A percentile compares a stretch with the other conserved stretches of the same genome.
These are phyloP conservation scores for Kazachstania martiniae DNA, from an alignment of 805 yeast genomes.

Conservation along the genomic window DNA sequence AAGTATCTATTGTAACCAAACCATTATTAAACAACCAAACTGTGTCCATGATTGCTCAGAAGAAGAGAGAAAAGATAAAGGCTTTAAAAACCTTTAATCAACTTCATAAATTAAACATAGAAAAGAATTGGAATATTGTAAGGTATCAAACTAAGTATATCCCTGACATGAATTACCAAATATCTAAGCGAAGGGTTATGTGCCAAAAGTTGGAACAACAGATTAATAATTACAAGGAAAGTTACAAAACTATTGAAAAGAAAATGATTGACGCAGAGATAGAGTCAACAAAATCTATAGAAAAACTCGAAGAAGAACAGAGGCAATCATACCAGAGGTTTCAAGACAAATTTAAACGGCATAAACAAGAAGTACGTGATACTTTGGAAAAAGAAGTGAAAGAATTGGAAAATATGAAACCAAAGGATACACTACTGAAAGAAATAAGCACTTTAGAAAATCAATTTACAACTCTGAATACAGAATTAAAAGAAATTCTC, in stretches of 20 bases:
- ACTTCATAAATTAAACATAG: constrained; percentile 1
- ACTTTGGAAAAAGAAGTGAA: constrained; percentile 13
- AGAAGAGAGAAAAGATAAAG: constrained; percentile 3
- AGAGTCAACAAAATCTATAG: constrained; percentile 4
- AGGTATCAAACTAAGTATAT: constrained; percentile 8
- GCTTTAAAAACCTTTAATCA: not conserved
- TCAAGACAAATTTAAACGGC: constrained; percentile 11
- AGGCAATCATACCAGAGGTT: constrained; percentile 7
- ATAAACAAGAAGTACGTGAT: constrained; percentile 7
- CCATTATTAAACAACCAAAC: constrained; percentile 3
- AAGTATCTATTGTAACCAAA: too few relatives aligned
- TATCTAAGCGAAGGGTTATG: constrained; percentile 16
- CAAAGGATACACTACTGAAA: constrained; percentile 13
- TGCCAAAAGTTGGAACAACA: constrained; percentile 15
- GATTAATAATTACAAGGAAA: constrained; percentile 1
- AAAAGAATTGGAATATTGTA: constrained; percentile 3
- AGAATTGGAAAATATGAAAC: constrained; percentile 12
- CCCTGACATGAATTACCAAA: constrained; percentile 21
- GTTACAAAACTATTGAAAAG: not conserved
- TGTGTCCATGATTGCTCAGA: constrained; percentile 3
- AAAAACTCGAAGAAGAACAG: constrained; percentile 9
- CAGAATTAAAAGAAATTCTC: not conserved
- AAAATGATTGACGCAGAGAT: constrained; percentile 9
- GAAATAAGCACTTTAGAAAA: constrained; percentile 1
- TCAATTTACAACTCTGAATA: not conserved